Conservation (phyloP, 805 yeast genomes). For the Candida insectalens region DNA sequence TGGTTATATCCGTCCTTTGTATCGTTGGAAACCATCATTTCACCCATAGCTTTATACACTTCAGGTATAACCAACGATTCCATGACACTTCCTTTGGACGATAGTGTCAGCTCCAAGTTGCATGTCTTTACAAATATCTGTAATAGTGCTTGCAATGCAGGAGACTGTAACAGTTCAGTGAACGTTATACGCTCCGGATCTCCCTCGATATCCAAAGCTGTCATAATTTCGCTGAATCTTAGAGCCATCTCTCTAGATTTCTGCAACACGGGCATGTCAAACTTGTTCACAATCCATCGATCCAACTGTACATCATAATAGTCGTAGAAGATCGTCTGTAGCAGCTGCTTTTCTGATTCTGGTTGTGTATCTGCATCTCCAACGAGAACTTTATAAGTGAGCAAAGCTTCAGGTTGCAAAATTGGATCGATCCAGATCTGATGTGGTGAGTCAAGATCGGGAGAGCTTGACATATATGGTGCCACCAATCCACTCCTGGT, state of each 20-base stretch:
- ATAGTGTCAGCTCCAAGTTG: conserved; percentile 10
- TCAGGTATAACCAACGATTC: conserved; percentile 17
- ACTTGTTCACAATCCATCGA: conserved; percentile 17
- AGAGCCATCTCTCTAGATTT: conserved; percentile 1
- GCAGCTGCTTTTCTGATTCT: conserved; percentile 13
- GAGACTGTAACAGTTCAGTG: conserved; percentile 10
- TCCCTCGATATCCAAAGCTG: conserved; percentile 9
- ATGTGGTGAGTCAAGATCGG: conserved; percentile 14
- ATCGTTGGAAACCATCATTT: conserved; percentile 5
- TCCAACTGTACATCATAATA: conserved; percentile 9
- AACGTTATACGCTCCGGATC: conserved; percentile 9
- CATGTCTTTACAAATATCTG: conserved; percentile 17
- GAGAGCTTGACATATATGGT: neutral
- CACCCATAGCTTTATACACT: conserved; percentile 19
- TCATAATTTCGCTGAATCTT: conserved; percentile 9
- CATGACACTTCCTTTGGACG: conserved; percentile 15
- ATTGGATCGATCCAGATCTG: conserved; percentile 26
- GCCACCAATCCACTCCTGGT: neutral
- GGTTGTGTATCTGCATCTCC: conserved; percentile 15
- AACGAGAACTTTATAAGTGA: conserved; percentile 19
- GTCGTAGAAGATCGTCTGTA: conserved; percentile 20
- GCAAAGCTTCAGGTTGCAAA: conserved; percentile 20
- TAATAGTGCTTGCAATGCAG: conserved; percentile 13
- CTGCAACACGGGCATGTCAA: conserved; percentile 4
- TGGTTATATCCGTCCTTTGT: neutral